Evolutionary conservation across 257 asterid genomes (phyloP), one percentile per base, ranked within the genome.

Genomic region (Avicennia marina): DNA sequence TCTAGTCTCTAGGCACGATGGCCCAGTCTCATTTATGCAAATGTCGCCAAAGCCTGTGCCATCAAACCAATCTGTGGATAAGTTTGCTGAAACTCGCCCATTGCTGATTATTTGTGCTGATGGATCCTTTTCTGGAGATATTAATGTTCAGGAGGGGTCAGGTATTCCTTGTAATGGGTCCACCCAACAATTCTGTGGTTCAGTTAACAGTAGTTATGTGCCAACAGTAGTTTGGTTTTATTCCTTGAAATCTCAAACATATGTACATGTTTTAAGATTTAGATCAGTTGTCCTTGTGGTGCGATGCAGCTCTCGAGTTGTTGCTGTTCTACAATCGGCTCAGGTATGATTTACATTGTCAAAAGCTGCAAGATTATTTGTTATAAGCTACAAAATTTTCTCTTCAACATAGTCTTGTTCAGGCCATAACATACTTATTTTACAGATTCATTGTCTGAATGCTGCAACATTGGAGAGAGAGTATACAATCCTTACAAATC

Each of bases 191-290:
- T 49, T 33, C 78, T 72, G 66, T 58, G 87, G 70, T 56, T 60
- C 73, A 39, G 58, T 65, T 34, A 76, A 74, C 38, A 71, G 67
- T 17, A 54, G 64, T 55, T 72, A 41, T 58, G 39, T 80, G 76
- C 95, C 98, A 9, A 83, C 95, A n/a, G 85, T 72, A 20, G 89
- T 91, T 60, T 89, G 94, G 86, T 88, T 91, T 75, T 91, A 83
- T 72, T 91, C 97, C 31, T 60, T 91, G 80, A 81, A 48, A 69
- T 71, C 90, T 60, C 94, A 88, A 49, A 79, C 97, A 34, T 85
- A 81, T 59, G 96, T 83, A 58, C 89, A 91, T 80, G 73, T 62
- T 8, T 58, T 88, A 61, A 81, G 94, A 77, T 91, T 91, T 76
- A 73, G 96, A 64, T 81, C 95, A 12, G 72, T 77, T 63, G 90